Percentiles rank a stretch among this genome's conserved stretches.
phyloP scores from a whole-genome alignment of 257 asterid genomes.

The Asclepias syriaca region DNA sequence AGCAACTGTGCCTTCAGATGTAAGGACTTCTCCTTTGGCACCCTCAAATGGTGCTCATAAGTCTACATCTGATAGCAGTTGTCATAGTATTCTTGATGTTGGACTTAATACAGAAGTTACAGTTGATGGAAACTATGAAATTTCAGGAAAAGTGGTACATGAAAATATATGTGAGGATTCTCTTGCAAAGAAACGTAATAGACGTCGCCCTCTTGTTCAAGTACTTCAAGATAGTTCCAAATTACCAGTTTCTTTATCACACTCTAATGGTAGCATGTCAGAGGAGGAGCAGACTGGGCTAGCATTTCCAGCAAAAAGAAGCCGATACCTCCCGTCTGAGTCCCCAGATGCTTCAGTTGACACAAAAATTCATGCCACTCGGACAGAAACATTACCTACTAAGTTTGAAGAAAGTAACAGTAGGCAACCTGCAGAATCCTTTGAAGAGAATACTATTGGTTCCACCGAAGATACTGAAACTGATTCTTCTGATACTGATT shows the following conservation, averaged over 20 bases:
- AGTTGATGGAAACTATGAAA: constrained; percentile 17
- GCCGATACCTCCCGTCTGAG: constrained; percentile 43
- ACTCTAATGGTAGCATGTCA: constrained; percentile 34
- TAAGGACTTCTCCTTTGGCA: constrained; percentile 32
- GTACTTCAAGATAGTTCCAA: constrained; percentile 33
- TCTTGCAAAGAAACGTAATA: constrained; percentile 34
- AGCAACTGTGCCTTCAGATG: constrained; percentile 46
- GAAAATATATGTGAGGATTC: constrained; percentile 27
- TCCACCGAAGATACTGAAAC: constrained; percentile 94
- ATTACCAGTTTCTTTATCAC: constrained; percentile 26
- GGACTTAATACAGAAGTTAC: constrained; percentile 22
- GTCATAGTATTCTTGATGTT: constrained; percentile 15
- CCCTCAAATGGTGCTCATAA: constrained; percentile 26
- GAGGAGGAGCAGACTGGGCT: constrained; percentile 59
- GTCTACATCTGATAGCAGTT: constrained; percentile 18
- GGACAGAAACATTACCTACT: constrained; percentile 42
- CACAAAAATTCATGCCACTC: constrained; percentile 36
- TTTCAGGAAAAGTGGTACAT: constrained; percentile 16
- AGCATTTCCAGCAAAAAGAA: constrained; percentile 46
- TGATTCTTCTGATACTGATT: constrained; percentile 84
- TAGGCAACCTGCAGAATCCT: constrained; percentile 36
- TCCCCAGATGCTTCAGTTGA: constrained; percentile 45
- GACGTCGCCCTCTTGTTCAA: constrained; percentile 30
- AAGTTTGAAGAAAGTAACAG: constrained; percentile 44
- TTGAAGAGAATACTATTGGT: constrained; percentile 57